These are phyloP conservation scores for Lecanoromycetidae sp. DNA, from an alignment of 2,329 filamentous ascomycete species.

Conservation along the genomic window DNA sequence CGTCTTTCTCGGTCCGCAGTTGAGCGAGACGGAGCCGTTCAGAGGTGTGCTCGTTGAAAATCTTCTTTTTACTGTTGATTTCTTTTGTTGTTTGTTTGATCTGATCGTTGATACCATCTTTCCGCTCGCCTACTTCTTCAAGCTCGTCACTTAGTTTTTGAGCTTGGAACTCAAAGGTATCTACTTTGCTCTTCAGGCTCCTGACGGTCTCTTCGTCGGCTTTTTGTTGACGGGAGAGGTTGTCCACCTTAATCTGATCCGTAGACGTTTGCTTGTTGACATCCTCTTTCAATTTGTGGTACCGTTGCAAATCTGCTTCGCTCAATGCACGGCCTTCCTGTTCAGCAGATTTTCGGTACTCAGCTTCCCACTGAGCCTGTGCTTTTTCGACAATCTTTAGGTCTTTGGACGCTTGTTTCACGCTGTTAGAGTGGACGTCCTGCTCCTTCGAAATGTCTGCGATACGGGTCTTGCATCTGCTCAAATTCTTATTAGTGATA, in stretches of 20 bases:
- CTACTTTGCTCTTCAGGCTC: slow-evolving; percentile 78
- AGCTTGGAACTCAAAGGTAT: slow-evolving; percentile 60
- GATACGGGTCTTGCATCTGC: slow-evolving; percentile 55
- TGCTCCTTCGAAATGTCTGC: slow-evolving; percentile 63
- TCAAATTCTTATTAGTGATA: slow-evolving; percentile 60
- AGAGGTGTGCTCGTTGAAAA: slow-evolving; percentile 73
- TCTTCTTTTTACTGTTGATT: slow-evolving; percentile 81
- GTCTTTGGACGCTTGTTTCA: slow-evolving; percentile 67
- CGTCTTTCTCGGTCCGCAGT: slow-evolving; percentile 75
- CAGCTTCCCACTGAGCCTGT: slow-evolving; percentile 73
- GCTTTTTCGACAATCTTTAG: slow-evolving; percentile 79
- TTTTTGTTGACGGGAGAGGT: slow-evolving; percentile 76
- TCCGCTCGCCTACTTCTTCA: slow-evolving; percentile 55
- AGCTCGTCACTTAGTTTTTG: slow-evolving; percentile 65
- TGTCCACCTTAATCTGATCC: slow-evolving; percentile 72
- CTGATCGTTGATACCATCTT: slow-evolving; percentile 47
- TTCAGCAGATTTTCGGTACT: slow-evolving; percentile 74
- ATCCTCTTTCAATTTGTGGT: slow-evolving; percentile 71
- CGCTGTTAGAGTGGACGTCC: slow-evolving; percentile 54
- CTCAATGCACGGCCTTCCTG: slow-evolving; percentile 78
- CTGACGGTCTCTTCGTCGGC: slow-evolving; percentile 85
- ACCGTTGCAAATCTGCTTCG: slow-evolving; percentile 77
- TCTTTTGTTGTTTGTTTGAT: slow-evolving; percentile 60
- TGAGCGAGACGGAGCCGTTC: slow-evolving; percentile 71
- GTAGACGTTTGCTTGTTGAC: slow-evolving; percentile 70